Evolutionary conservation across 2,329 filamentous ascomycete species (phyloP), one percentile per base, ranked within the genome.

Genomic region (Tolypocladium nubicola): DNA sequence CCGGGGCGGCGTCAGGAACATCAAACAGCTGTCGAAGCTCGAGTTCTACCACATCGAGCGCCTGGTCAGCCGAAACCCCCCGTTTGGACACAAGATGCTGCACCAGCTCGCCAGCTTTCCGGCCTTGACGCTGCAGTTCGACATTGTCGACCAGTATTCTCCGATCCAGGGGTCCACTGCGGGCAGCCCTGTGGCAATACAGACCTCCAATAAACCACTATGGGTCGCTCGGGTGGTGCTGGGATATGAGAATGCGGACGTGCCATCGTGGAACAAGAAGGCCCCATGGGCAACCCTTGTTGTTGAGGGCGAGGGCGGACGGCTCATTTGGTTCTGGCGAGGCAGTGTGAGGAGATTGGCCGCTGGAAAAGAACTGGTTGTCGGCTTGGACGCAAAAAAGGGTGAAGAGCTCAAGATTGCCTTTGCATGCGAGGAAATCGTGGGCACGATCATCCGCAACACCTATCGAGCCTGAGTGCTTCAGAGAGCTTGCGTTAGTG

Each of bases 401-500:
- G 68, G 75, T 0, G 79, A 81, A 21, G 81, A 87, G 57, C 73
- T 78, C 3, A 80, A 94, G 39, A 78, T 78, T 30, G 89, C 85
- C 59, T 83, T 92, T 53, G 88, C 89, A 69, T 97, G 92, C 62
- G 93, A 97, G 71, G 86, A 90, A 49, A 87, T 97, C 64, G 89
- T 85, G 3, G 84, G 84, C 1, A 85, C 83, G 0, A 68, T 75
- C 38, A 67, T 79, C 43, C 63, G 67, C 21, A 54, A 55, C 11
- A 56, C 23, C 2, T 54, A 56, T 53, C 49, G 58, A 30, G 56
- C 23, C 40, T 55, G 60, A 61, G 59, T 60, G 30, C 41, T 68
- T 53, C 57, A 23, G 58, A 67, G 43, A 37, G 13, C 14, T 6
- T 10, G n/a, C 6, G 11, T 21, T 14, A 11, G 11, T 26, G 10